Conservation (phyloP, 176 grass and related monocot species). For the Phragmites australis region DNA sequence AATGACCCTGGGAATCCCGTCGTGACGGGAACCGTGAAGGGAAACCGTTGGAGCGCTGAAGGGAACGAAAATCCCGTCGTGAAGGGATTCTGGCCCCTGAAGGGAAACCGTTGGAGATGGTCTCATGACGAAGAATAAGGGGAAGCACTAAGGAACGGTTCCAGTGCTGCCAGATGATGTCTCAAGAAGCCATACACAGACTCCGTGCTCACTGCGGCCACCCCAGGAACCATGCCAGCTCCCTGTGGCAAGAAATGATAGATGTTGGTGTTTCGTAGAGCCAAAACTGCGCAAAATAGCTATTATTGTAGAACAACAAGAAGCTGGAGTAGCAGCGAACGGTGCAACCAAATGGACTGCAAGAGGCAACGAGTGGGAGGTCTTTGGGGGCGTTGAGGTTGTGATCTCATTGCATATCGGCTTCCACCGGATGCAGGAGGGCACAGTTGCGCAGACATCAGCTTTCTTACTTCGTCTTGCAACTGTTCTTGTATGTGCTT, state of each 20-base stretch:
- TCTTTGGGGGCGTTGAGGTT: slow-evolving; percentile 33
- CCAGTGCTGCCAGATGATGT: slow-evolving; percentile 59
- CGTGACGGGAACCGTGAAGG: no score
- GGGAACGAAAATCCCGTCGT: no score
- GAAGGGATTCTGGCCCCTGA: no score
- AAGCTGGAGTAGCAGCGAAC: slow-evolving; percentile 34
- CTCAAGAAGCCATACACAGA: slow-evolving; percentile 69
- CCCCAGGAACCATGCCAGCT: slow-evolving; percentile 61
- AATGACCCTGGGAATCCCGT: no score
- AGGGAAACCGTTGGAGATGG: no score
- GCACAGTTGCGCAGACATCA: slow-evolving; percentile 65
- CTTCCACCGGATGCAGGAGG: slow-evolving; percentile 39
- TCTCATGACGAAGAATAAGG: slow-evolving; percentile 63
- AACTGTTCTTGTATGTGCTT: slow-evolving; percentile 67
- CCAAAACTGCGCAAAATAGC: background rate
- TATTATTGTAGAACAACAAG: background rate
- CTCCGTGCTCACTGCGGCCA: slow-evolving; percentile 62
- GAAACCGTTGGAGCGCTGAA: no score
- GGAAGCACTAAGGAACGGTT: slow-evolving; percentile 57
- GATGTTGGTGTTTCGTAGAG: background rate
- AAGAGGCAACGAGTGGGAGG: slow-evolving; percentile 71
- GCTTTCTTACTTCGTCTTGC: slow-evolving; percentile 75
- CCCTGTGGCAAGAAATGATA: slow-evolving; percentile 39
- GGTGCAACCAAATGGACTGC: slow-evolving; percentile 70
- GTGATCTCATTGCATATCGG: slow-evolving; percentile 28